Evolutionary conservation across 2,329 filamentous ascomycete species (phyloP), one percentile per base, ranked within the genome.

Genomic region (Calonectria naviculata): DNA sequence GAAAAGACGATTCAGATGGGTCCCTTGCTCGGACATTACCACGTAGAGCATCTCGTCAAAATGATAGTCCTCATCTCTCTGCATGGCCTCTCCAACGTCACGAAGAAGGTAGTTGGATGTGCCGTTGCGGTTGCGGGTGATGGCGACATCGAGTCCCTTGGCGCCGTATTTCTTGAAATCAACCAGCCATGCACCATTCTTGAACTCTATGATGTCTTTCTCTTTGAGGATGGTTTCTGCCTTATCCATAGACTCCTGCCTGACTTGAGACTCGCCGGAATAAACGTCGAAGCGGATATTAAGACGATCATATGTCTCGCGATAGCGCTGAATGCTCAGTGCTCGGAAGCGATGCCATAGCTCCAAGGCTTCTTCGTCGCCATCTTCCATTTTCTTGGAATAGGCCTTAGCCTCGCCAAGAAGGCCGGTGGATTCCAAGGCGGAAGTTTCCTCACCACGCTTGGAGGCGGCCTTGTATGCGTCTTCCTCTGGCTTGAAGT

Each of bases 21-120:
- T 44, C 47, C 83, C 81, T 52, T 84, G 83, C 26, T 83, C 80
- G 0, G 76, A 68, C 0, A 78, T 75, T 19, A 84, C 83, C n/a
- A 85, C 82, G 44, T 84, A 85, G 2, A 85, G 72, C 82, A 84
- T 82, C 74, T 81, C 79, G 72, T 84, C 82, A 42, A 84, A 84
- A 1, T 63, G 24, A 66, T 82, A 80, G 41, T 88, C 87, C 68
- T 92, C 86, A n/a, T 75, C 65, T 29, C 75, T 64, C 46, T 78
- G 91, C 24, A 90, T 80, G 34, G 90, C 90, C 6, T 91, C 90
- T 15, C 90, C 92, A 47, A 94, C 89, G 79, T 94, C 92, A 76
- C 93, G 89, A 31, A 92, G 91, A 41, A 94, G 85, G 81, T 94
- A 94, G 1, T 92, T 87, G 13, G 90, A 90, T 2, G 90, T 93